These are phyloP conservation scores for Cylindrotheca fusiformis DNA, from an alignment of 108 stramenopile genomes.

Conservation along the genomic window DNA sequence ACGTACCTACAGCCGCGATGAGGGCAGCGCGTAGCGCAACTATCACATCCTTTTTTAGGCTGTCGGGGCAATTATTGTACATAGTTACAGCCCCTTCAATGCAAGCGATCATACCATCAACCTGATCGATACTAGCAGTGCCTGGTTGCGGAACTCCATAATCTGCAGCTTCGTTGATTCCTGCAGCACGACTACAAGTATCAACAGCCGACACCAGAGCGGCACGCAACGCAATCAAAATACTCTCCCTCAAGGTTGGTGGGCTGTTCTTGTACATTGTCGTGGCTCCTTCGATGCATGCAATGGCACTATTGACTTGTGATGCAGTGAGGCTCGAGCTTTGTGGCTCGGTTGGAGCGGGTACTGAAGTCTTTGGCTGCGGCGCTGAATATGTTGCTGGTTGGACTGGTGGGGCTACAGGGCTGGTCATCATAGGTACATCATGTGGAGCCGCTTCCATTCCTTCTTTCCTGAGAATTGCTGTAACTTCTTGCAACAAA, in stretches of 20 bases:
- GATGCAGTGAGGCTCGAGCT: neutral
- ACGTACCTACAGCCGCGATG: constrained; percentile 58
- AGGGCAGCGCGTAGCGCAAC: constrained; percentile 69
- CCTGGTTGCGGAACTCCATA: neutral
- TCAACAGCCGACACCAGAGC: constrained; percentile 67
- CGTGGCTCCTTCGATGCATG: constrained; percentile 77
- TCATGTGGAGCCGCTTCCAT: constrained; percentile 3
- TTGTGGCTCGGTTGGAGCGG: constrained; percentile 4
- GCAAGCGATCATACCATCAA: constrained; percentile 62
- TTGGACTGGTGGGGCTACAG: constrained; percentile 10
- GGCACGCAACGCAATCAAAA: constrained; percentile 60
- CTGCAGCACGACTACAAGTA: constrained; percentile 42
- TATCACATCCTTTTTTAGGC: constrained; percentile 45
- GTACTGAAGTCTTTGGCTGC: constrained; percentile 18
- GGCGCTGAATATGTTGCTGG: constrained; percentile 14
- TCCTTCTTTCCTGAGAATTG: constrained; percentile 46
- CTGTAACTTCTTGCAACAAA: constrained; percentile 39
- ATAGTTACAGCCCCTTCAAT: constrained; percentile 71
- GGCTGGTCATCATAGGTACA: neutral
- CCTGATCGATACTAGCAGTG: constrained; percentile 12
- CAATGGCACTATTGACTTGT: constrained; percentile 40
- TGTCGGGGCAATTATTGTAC: constrained; percentile 70
- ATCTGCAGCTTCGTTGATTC: neutral
- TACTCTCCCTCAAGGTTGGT: constrained; percentile 44
- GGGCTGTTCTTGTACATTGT: constrained; percentile 76